Evolutionary conservation across 2,329 filamentous ascomycete species (phyloP).

Genomic region (Fusarium sp.): DNA sequence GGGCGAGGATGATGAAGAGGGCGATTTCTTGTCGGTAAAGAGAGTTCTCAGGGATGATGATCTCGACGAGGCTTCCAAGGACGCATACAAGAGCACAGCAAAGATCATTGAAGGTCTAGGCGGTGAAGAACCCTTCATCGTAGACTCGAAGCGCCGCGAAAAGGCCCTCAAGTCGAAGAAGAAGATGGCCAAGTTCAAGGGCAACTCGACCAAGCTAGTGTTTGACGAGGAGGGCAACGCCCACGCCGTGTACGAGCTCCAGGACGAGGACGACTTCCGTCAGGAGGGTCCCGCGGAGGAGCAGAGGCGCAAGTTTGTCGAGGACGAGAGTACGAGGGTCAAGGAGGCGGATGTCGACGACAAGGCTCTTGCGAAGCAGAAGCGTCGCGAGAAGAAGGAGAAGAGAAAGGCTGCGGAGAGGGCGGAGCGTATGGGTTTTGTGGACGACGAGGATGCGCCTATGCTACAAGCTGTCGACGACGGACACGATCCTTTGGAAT

Average conservation of each 20-base stretch:
- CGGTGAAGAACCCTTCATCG: constrained; percentile 78
- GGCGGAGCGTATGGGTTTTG: constrained; percentile 51
- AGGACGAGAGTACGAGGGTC: constrained; percentile 78
- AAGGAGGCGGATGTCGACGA: constrained; percentile 82
- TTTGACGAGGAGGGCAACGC: constrained; percentile 93
- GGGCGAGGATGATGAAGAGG: constrained; percentile 73
- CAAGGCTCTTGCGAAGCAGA: constrained; percentile 83
- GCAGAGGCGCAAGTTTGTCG: constrained; percentile 82
- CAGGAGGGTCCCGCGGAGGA: constrained; percentile 79
- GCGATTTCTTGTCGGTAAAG: constrained; percentile 90
- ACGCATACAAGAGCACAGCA: constrained; percentile 56
- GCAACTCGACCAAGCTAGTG: constrained; percentile 84
- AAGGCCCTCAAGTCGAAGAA: constrained; percentile 97
- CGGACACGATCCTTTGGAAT: constrained; percentile 58
- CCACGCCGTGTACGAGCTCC: constrained; percentile 88
- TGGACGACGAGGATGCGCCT: constrained; percentile 46
- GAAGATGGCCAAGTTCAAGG: constrained; percentile 90
- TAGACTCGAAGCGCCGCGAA: constrained; percentile 95
- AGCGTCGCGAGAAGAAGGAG: constrained; percentile 80
- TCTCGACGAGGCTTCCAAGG: constrained; percentile 62
- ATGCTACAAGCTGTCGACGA: constrained; percentile 50
- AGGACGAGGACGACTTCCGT: constrained; percentile 84
- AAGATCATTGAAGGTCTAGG: constrained; percentile 76
- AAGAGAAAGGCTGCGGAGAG: constrained; percentile 77
- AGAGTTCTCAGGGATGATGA: constrained; percentile 82